Percentiles rank a stretch among this genome's conserved stretches.
These are phyloP conservation scores for Myochromella boudieri DNA, from an alignment of 768 basidiomycete genomes.

Conservation along the genomic window DNA sequence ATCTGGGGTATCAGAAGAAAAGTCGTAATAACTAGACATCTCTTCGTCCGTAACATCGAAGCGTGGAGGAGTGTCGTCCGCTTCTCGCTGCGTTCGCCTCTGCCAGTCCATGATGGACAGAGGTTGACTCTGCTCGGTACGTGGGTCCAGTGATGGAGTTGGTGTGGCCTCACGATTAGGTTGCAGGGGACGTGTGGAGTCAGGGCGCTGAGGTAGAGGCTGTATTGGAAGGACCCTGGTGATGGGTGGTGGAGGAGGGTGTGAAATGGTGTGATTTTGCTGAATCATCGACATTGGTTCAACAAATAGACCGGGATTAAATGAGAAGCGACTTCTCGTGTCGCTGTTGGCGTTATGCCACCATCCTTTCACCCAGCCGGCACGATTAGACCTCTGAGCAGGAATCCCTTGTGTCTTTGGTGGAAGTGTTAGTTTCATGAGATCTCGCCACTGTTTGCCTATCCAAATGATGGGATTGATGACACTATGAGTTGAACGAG, in stretches of 20 bases:
- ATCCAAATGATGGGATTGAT: no score
- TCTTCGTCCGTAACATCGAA: conserved; percentile 29
- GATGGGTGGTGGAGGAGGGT: conserved; percentile 11
- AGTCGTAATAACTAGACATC: conserved; percentile 32
- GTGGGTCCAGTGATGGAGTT: conserved; percentile 11
- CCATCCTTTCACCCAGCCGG: conserved; percentile 4
- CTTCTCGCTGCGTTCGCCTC: conserved; percentile 25
- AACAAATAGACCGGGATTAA: conserved; percentile 28
- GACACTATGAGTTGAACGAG: background rate
- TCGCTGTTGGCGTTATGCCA: background rate
- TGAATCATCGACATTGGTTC: conserved; percentile 8
- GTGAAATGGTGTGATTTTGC: background rate
- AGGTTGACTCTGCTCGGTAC: conserved; percentile 12
- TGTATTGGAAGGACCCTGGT: conserved; percentile 17
- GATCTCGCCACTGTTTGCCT: no score
- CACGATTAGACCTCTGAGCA: background rate
- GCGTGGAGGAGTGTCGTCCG: conserved; percentile 19
- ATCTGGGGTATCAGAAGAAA: conserved; percentile 21
- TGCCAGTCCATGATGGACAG: conserved; percentile 30
- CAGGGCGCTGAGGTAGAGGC: conserved; percentile 10
- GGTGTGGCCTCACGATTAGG: conserved; percentile 12
- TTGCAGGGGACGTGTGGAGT: conserved; percentile 10
- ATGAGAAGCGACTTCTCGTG: conserved; percentile 20
- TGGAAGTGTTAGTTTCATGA: no score
- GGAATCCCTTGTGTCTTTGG: no score